phyloP scores from a whole-genome alignment of 805 yeast genomes.

The Candida boidinii region DNA sequence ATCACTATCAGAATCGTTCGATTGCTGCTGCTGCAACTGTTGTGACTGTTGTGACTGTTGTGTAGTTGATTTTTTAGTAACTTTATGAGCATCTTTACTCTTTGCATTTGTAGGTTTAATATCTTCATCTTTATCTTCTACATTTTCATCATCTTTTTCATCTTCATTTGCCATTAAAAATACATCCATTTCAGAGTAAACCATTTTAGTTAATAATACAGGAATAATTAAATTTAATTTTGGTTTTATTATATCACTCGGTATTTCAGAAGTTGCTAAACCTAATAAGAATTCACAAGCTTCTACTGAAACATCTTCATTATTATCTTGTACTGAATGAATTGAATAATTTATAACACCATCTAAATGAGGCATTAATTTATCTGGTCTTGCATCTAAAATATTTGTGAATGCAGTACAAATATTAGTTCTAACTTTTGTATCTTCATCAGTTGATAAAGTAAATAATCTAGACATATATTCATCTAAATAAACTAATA shows the following conservation, averaged over 20 bases:
- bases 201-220: slow-evolving; percentile 71
- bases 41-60: background rate
- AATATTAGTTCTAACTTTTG: slow-evolving; percentile 60
- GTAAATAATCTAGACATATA: slow-evolving; percentile 57
- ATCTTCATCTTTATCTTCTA: slow-evolving; percentile 82
- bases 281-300: slow-evolving; percentile 88
- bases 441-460: slow-evolving; percentile 55
- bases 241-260: slow-evolving; percentile 47
- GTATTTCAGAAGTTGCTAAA: slow-evolving; percentile 55
- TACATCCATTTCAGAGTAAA: slow-evolving; percentile 76
- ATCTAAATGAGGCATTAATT: slow-evolving; percentile 65
- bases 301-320: slow-evolving; percentile 76
- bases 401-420: slow-evolving; percentile 69
- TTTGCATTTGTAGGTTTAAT: slow-evolving; percentile 76
- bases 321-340: slow-evolving; percentile 60
- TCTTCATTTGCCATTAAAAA: slow-evolving; percentile 56
- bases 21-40: no score
- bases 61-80: slow-evolving; percentile 11
- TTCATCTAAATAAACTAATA: slow-evolving; percentile 56
- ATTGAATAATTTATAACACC: slow-evolving; percentile 84
- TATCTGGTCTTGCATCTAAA: slow-evolving; percentile 73
- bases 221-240: slow-evolving; percentile 66
- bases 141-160: slow-evolving; percentile 63
- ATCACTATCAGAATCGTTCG: slow-evolving; percentile 25
- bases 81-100: slow-evolving; percentile 37